Evolutionary conservation across 352 stramenopile genomes (phyloP).

Genomic region (Salisapilia sapeloensis): DNA sequence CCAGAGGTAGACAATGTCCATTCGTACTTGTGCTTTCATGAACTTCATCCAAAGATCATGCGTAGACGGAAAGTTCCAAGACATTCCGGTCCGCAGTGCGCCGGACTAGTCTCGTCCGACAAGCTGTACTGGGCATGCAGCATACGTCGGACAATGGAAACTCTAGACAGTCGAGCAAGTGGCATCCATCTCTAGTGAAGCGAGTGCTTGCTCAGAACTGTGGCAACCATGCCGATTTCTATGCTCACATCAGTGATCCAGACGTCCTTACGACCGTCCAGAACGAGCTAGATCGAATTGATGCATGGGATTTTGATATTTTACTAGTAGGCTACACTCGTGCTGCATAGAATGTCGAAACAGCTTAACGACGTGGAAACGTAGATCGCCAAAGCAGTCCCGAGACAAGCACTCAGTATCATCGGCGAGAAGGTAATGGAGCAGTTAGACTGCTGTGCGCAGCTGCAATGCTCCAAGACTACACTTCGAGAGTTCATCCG

Average conservation of each 20-base stretch:
- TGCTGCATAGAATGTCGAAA: too few relatives aligned
- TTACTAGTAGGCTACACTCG: slow-evolving; percentile 30
- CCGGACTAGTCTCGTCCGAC: slow-evolving; percentile 52
- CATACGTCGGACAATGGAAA: slow-evolving; percentile 16
- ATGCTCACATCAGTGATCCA: slow-evolving; percentile 29
- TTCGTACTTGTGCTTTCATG: too few relatives aligned
- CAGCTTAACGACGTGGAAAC: too few relatives aligned
- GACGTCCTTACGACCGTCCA: slow-evolving; percentile 25
- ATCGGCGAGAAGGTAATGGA: slow-evolving; percentile 63
- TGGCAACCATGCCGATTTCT: slow-evolving; percentile 23
- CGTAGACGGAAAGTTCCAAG: slow-evolving; percentile 35
- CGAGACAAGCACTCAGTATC: slow-evolving; percentile 38
- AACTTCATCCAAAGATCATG: slow-evolving; percentile 60
- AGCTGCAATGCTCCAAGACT: slow-evolving; percentile 41
- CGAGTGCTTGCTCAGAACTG: slow-evolving; percentile 13
- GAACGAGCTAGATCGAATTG: slow-evolving; percentile 27
- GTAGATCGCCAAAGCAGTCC: slow-evolving; percentile 27
- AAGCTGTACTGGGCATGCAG: slow-evolving; percentile 59
- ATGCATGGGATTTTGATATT: slow-evolving; percentile 54
- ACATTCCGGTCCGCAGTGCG: slow-evolving; percentile 45
- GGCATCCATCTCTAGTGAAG: too few relatives aligned
- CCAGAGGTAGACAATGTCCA: too few relatives aligned
- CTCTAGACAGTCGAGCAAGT: slow-evolving; percentile 20
- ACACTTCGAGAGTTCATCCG: slow-evolving; percentile 35
- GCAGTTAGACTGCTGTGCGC: slow-evolving; percentile 35